phyloP scores from a whole-genome alignment of 371 early-diverging fungal genomes.

The Actinomortierella wolfii region DNA sequence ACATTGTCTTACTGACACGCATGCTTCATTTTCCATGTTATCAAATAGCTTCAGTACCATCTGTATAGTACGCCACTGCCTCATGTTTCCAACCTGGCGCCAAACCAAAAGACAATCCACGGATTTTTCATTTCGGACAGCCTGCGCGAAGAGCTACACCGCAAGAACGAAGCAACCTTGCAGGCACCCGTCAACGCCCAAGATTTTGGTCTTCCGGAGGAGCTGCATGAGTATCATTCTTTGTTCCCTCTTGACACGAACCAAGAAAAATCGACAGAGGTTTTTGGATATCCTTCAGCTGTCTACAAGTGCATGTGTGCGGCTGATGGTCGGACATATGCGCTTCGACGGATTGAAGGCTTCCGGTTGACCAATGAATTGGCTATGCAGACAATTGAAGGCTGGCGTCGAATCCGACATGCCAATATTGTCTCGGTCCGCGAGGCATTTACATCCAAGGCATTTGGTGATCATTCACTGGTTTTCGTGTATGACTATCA shows the following conservation, averaged over 20 bases:
- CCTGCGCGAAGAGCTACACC: constrained; percentile 76
- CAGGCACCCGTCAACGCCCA: constrained; percentile 57
- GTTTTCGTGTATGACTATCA: constrained; percentile 91
- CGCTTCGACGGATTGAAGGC: constrained; percentile 82
- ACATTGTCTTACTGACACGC: background rate
- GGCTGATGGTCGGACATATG: constrained; percentile 84
- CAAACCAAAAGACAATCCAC: constrained; percentile 78
- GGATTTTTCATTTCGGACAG: constrained; percentile 84
- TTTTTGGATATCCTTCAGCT: constrained; percentile 78
- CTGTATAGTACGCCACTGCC: constrained; percentile 73
- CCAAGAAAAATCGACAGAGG: constrained; percentile 49
- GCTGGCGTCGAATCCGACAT: constrained; percentile 83
- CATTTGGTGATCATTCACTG: constrained; percentile 92
- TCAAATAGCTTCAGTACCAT: constrained; percentile 73
- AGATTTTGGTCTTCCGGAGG: constrained; percentile 68
- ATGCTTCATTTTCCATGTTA: no score
- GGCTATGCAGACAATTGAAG: constrained; percentile 83
- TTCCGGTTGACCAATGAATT: constrained; percentile 78
- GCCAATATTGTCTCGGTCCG: constrained; percentile 85
- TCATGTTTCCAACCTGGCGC: constrained; percentile 68
- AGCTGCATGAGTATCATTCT: constrained; percentile 83
- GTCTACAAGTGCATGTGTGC: constrained; percentile 85
- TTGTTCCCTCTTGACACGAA: constrained; percentile 76
- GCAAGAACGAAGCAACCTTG: constrained; percentile 71
- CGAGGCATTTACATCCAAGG: constrained; percentile 95